Evolutionary conservation across 169 alveolate genomes (phyloP).

Genomic region (Plasmodium relictum): DNA sequence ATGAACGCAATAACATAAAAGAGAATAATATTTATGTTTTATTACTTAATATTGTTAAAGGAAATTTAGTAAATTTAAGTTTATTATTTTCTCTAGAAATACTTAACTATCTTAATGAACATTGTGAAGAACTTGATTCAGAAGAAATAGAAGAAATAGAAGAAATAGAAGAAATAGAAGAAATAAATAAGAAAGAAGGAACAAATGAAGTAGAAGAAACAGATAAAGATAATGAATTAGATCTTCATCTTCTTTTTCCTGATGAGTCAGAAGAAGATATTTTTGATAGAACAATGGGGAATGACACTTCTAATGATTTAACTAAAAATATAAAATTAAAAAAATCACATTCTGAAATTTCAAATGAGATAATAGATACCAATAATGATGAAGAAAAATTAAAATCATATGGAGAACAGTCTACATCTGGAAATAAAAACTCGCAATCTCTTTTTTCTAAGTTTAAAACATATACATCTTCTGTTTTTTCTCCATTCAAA

Average conservation of each 20-base stretch:
- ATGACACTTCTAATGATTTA: conserved; percentile 9
- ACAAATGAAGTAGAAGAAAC: background rate
- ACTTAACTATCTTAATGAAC: conserved; percentile 48
- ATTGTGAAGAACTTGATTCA: conserved; percentile 34
- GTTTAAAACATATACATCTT: too few species aligned
- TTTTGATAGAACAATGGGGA: conserved; percentile 13
- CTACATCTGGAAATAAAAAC: too few species aligned
- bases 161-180: background rate
- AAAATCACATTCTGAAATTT: conserved; percentile 16
- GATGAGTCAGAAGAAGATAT: conserved; percentile 15
- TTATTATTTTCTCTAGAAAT: conserved; percentile 69
- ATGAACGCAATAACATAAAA: background rate
- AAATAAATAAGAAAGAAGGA: background rate
- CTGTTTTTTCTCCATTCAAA: too few species aligned
- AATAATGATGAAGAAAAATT: too few species aligned
- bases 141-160: conserved; percentile 11
- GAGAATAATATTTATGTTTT: conserved; percentile 40
- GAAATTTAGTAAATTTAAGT: conserved; percentile 63
- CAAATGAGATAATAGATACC: background rate
- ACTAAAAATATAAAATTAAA: conserved; percentile 33
- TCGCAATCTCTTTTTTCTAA: too few species aligned
- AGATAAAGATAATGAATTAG: conserved; percentile 8
- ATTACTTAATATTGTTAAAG: conserved; percentile 33
- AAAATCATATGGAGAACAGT: too few species aligned
- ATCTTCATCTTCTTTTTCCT: conserved; percentile 10